Evolutionary conservation across 352 stramenopile species (phyloP), one percentile per base, ranked within the genome.

Genomic region (Globisporangium paroecandrum): DNA sequence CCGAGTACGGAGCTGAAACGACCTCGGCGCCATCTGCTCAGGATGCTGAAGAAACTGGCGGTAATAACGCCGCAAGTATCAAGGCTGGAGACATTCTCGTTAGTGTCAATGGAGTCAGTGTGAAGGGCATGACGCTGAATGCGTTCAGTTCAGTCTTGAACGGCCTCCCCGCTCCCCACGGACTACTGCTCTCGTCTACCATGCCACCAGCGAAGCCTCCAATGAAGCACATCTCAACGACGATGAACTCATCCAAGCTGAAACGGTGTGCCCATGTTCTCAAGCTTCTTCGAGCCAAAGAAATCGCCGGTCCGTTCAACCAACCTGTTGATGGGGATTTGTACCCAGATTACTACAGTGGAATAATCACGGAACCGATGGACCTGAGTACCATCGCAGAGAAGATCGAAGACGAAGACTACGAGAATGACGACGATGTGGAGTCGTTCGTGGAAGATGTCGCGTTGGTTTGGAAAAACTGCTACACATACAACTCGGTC

Each of bases 371-470:
- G 1, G 87, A 95, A 32, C 82, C 88, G 1, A 95, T 95, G 86
- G 88, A 95, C 54, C 64, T 95, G 7, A 75, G 82, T 43, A 94
- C 88, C 1, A 93, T 95, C 58, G 69, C 83, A 15, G 86, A 94
- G 69, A 95, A 94, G 60, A 75, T 95, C 36, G 78, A 92, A 67
- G 85, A 93, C 66, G 85, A 94, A 66, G 88, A 95, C 49, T 95
- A 95, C 60, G 86, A 93, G 60, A 79, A 87, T 53, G 85, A 95
- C 58, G 78, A 88, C 47, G 88, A 93, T 38, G 78, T 94, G 6
- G 86, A 93, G 20, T 78, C 79, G 1, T 93, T 95, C 60, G 74
- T 94, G 5, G 88, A 94, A 13, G 88, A 95, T 61, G 85, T 95
- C 20, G 65, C 85, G 29, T 64, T 94, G 20, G 84, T 95, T 18